phyloP scores from a whole-genome alignment of 805 yeast species.

The Ogataea zsoltii region DNA sequence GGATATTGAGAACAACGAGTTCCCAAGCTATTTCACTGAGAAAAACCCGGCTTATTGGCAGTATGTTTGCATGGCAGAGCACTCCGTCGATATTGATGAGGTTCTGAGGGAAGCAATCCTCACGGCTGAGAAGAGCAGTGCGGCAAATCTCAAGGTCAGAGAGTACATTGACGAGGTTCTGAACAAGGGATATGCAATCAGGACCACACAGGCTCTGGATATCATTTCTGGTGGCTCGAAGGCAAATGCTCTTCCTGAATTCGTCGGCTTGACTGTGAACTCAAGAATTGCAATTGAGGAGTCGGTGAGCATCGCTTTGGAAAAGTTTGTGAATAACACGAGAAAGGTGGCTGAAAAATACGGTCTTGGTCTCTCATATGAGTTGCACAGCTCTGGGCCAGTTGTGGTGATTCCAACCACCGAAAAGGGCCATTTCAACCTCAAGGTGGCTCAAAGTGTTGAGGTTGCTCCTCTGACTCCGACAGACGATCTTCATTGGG shows the following conservation, averaged over 20 bases:
- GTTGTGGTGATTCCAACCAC: conserved; percentile 31
- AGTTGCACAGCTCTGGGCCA: conserved; percentile 17
- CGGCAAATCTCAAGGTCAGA: conserved; percentile 40
- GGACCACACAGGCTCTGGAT: conserved; percentile 51
- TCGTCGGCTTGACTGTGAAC: conserved; percentile 43
- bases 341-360: conserved; percentile 37
- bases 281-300: conserved; percentile 49
- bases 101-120: conserved; percentile 39
- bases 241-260: conserved; percentile 51
- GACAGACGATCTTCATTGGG: conserved; percentile 40
- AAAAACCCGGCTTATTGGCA: conserved; percentile 45
- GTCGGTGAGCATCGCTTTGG: conserved; percentile 34
- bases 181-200: conserved; percentile 38
- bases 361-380: conserved; percentile 34
- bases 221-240: conserved; percentile 50
- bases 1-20: conserved; percentile 40
- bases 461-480: conserved; percentile 62
- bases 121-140: conserved; percentile 36
- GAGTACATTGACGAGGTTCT: conserved; percentile 33
- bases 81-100: conserved; percentile 37
- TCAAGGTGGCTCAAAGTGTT: conserved; percentile 12
- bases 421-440: conserved; percentile 19
- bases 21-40: conserved; percentile 39
- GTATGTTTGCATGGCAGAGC: conserved; percentile 48
- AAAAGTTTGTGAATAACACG: conserved; percentile 36